Evolutionary conservation across 1,284 basidiomycete genomes (phyloP).

Genomic region (Polyporus tsugae): DNA sequence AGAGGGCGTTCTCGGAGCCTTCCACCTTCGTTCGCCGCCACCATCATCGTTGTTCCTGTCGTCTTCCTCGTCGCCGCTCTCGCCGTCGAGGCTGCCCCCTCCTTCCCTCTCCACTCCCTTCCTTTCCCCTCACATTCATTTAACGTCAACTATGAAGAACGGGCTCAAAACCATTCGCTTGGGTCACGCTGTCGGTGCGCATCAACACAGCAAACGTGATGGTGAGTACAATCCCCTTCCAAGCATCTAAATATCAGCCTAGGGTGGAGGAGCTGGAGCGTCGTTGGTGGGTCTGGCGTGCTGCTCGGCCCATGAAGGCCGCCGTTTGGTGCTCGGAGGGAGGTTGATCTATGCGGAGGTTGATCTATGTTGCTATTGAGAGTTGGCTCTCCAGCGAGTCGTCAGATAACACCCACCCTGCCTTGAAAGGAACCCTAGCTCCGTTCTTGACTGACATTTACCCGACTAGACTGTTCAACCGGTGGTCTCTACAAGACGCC

Average conservation of each 20-base stretch:
- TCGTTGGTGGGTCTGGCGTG: not conserved
- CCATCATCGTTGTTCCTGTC: slow-evolving; percentile 15
- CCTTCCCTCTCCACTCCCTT: slow-evolving; percentile 12
- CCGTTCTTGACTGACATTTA: not conserved
- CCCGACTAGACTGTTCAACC: slow-evolving; percentile 53
- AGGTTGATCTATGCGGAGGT: not conserved
- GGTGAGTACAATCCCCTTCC: slow-evolving; percentile 23
- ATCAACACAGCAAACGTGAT: slow-evolving; percentile 31
- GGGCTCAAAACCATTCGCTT: slow-evolving; percentile 33
- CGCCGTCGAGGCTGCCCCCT: slow-evolving; percentile 17
- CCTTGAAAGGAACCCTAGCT: not conserved
- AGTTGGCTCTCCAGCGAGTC: not conserved
- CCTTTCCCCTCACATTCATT: slow-evolving; percentile 19
- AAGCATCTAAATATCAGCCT: not conserved
- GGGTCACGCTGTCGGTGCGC: slow-evolving; percentile 29
- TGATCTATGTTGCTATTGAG: not conserved
- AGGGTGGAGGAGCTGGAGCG: not conserved
- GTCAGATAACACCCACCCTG: not conserved
- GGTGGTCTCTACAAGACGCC: slow-evolving; percentile 78
- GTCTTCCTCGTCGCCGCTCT: slow-evolving; percentile 20
- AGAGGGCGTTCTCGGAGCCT: not conserved
- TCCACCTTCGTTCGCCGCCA: slow-evolving; percentile 7
- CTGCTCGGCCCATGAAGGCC: not conserved
- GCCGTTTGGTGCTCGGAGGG: not conserved
- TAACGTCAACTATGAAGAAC: slow-evolving; percentile 29